These are phyloP conservation scores for Globisporangium viniferum DNA, from an alignment of 352 stramenopile species.

Conservation along the genomic window DNA sequence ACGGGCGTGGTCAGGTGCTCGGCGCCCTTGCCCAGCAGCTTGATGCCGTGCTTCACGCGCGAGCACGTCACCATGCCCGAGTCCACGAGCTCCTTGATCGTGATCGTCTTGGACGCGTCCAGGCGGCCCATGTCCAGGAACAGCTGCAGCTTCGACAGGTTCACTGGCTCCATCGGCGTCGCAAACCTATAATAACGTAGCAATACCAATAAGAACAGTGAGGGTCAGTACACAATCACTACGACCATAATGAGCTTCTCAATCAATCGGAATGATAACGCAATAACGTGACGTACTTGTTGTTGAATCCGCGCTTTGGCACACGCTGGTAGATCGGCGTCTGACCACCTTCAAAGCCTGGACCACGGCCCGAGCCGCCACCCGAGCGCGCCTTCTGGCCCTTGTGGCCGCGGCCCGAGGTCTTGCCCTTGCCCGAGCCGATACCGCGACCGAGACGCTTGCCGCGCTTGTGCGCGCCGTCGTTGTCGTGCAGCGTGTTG, in stretches of 20 bases:
- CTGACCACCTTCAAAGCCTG: slow-evolving; percentile 97
- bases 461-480: slow-evolving; percentile 82
- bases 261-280: slow-evolving; percentile 15
- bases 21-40: slow-evolving; percentile 89
- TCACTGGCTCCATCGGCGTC: slow-evolving; percentile 91
- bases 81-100: slow-evolving; percentile 91
- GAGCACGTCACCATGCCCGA: slow-evolving; percentile 86
- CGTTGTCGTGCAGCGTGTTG: slow-evolving; percentile 86
- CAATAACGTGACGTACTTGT: slow-evolving; percentile 35
- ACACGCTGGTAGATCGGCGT: slow-evolving; percentile 96
- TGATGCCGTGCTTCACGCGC: slow-evolving; percentile 94
- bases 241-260: background rate
- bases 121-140: slow-evolving; percentile 97
- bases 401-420: slow-evolving; percentile 96
- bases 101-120: slow-evolving; percentile 88
- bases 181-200: slow-evolving; percentile 66
- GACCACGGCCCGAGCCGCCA: slow-evolving; percentile 70
- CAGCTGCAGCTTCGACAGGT: slow-evolving; percentile 93
- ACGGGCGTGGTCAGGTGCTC: slow-evolving; percentile 89
- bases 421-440: slow-evolving; percentile 94
- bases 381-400: slow-evolving; percentile 94
- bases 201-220: background rate
- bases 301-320: slow-evolving; percentile 98
- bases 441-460: slow-evolving; percentile 92
- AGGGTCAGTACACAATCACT: background rate